Conservation (phyloP, 2,329 filamentous ascomycete species). For the Diaporthe ampelina region DNA sequence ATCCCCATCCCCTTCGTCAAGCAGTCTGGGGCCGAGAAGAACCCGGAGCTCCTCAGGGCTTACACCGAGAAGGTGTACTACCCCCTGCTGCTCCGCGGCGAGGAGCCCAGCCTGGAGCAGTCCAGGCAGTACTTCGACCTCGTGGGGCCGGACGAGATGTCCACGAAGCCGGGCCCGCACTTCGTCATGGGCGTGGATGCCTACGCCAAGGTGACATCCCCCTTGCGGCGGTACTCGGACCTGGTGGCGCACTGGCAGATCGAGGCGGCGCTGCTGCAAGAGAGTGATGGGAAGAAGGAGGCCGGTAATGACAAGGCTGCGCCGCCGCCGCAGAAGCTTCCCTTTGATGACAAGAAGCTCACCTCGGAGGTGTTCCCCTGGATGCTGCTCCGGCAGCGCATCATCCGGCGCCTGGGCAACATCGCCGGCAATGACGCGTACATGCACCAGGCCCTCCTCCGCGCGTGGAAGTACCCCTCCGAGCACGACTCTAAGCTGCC, state of each 20-base stretch:
- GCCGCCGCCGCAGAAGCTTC: slow-evolving; percentile 53
- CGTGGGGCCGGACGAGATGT: slow-evolving; percentile 66
- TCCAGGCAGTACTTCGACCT: slow-evolving; percentile 53
- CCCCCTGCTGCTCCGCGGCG: slow-evolving; percentile 54
- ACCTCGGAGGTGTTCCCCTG: slow-evolving; percentile 61
- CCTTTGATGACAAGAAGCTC: slow-evolving; percentile 59
- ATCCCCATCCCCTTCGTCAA: slow-evolving; percentile 73
- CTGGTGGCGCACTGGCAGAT: slow-evolving; percentile 77
- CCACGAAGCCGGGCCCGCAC: slow-evolving; percentile 67
- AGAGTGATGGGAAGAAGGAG: slow-evolving; percentile 45
- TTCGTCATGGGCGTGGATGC: slow-evolving; percentile 70
- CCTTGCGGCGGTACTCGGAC: slow-evolving; percentile 75
- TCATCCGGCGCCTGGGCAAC: slow-evolving; percentile 59
- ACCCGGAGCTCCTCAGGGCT: slow-evolving; percentile 54
- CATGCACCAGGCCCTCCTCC: slow-evolving; percentile 71
- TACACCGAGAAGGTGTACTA: slow-evolving; percentile 56
- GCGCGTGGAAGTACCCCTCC: slow-evolving; percentile 70
- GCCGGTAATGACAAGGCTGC: slow-evolving; percentile 44
- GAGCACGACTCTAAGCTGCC: slow-evolving; percentile 54
- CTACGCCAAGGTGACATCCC: slow-evolving; percentile 75
- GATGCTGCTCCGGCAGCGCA: slow-evolving; percentile 67
- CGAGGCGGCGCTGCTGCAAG: slow-evolving; percentile 67
- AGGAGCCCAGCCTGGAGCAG: slow-evolving; percentile 50
- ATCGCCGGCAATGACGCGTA: slow-evolving; percentile 63
- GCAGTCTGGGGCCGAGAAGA: slow-evolving; percentile 57